Evolutionary conservation across 1,284 basidiomycete species (phyloP).

Genomic region (Ustilago lituana): DNA sequence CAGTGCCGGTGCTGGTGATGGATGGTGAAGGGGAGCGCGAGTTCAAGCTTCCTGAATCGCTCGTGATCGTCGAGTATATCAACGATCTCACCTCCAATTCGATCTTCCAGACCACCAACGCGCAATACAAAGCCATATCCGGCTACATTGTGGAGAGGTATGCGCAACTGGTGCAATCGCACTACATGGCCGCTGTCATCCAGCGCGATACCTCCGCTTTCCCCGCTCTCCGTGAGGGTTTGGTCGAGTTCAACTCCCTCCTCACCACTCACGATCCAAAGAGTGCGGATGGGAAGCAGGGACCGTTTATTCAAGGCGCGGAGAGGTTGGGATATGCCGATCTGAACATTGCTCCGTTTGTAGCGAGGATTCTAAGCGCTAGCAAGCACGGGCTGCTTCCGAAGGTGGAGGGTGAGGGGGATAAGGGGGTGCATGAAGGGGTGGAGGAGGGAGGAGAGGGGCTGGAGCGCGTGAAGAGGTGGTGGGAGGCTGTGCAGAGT

Average conservation of each 20-base stretch:
- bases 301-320: slow-evolving; percentile 5
- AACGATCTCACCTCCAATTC: not conserved
- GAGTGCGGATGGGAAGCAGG: not conserved
- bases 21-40: not conserved
- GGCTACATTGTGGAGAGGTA: slow-evolving; percentile 25
- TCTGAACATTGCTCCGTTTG: slow-evolving; percentile 13
- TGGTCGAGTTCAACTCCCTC: slow-evolving; percentile 8
- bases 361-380: slow-evolving; percentile 8
- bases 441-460: slow-evolving; percentile 2
- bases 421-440: slow-evolving; percentile 5
- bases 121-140: slow-evolving; percentile 2
- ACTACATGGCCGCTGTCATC: slow-evolving; percentile 3
- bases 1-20: slow-evolving; percentile 24
- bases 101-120: not conserved
- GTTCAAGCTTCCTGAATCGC: slow-evolving; percentile 27
- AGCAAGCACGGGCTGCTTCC: too few relatives aligned
- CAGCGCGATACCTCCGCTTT: not conserved
- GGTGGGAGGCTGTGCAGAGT: slow-evolving; percentile 16
- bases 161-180: slow-evolving; percentile 15
- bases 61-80: slow-evolving; percentile 38
- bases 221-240: not conserved
- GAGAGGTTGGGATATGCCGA: slow-evolving; percentile 19
- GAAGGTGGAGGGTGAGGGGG: too few relatives aligned
- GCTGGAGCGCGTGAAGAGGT: slow-evolving; percentile 10
- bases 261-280: too few relatives aligned